phyloP scores from a whole-genome alignment of 805 yeast genomes.

The Candida ovalis region DNA sequence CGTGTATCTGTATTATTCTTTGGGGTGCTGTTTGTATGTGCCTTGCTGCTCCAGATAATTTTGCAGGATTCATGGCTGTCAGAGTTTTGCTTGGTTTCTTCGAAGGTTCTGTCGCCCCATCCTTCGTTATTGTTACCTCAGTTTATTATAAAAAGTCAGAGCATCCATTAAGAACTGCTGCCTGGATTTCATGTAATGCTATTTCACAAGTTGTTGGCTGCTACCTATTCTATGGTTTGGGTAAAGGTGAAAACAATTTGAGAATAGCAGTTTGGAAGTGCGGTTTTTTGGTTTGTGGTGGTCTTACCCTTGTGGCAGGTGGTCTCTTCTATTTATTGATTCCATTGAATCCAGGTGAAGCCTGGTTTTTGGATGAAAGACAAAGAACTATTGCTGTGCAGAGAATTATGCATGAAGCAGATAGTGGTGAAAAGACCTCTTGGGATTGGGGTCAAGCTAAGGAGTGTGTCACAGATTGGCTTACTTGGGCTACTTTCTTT shows the following conservation, averaged over 20 bases:
- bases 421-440: conserved; percentile 41
- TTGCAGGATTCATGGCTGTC: conserved; percentile 40
- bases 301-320: conserved; percentile 36
- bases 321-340: conserved; percentile 22
- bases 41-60: conserved; percentile 41
- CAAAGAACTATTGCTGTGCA: conserved; percentile 31
- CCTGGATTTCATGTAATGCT: conserved; percentile 20
- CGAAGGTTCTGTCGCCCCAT: conserved; percentile 31
- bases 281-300: conserved; percentile 40
- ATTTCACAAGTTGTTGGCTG: conserved; percentile 18
- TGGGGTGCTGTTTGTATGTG: conserved; percentile 53
- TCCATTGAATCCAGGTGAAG: conserved; percentile 42
- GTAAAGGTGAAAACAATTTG: conserved; percentile 4
- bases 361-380: conserved; percentile 39
- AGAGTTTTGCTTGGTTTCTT: conserved; percentile 46
- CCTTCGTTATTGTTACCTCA: conserved; percentile 32
- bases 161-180: conserved; percentile 24
- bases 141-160: conserved; percentile 28
- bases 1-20: conserved; percentile 33
- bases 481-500: conserved; percentile 44
- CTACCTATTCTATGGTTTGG: conserved; percentile 11
- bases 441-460: conserved; percentile 52
- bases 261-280: conserved; percentile 35
- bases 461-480: conserved; percentile 50
- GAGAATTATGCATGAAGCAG: conserved; percentile 22